Base-by-base conservation (phyloP, 805 yeast species). In the Torulaspora indica region DNA sequence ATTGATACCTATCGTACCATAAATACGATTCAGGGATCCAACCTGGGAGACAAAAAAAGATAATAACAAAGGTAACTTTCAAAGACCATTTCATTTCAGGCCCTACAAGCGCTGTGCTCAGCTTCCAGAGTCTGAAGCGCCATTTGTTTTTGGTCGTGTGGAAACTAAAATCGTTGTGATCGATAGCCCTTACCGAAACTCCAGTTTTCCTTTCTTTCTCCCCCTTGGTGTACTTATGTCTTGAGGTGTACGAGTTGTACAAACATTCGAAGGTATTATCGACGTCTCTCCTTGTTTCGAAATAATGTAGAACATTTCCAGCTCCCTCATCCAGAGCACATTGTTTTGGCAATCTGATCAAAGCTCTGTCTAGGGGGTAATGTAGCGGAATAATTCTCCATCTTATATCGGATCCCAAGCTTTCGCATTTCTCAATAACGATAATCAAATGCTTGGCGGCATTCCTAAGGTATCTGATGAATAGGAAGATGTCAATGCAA, bases 261-360 rank as follows among this genome's bases (percentile, higher is more conserved):
- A 73, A 64, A 43, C 69, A 61, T 37, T 68, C 72, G 49, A 75
- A 73, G 1, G 74, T 68, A 40, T 71, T 74, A 43, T 70, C 73
- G 5, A 75, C 76, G 38, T 72, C 77, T 12, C 58, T 37, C 43
- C 70, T 70, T 1, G 73, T 62, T 42, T 71, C 74, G 40, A 62
- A 64, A 48, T 72, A 74, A 32, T 69, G 65, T 14, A 68, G 62
- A 6, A 71, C 69, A n/a, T 68, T 63, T 20, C 69, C 69, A 2
- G 74, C 71, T 14, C 79, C 79, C 50, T 71, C 71, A 54, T 75
- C 79, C 28, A 67, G 61, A 5, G 70, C 56, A 48, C 74, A 72
- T 36, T 67, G 74, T 25, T 53, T 57, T 0, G 76, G 70, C n/a
- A 73, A 47, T 30, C 74, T 62, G 34, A 64, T 63, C 9, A 75